Base-by-base conservation (phyloP, 148 eudicot genomes). In the Limonium bicolor region DNA sequence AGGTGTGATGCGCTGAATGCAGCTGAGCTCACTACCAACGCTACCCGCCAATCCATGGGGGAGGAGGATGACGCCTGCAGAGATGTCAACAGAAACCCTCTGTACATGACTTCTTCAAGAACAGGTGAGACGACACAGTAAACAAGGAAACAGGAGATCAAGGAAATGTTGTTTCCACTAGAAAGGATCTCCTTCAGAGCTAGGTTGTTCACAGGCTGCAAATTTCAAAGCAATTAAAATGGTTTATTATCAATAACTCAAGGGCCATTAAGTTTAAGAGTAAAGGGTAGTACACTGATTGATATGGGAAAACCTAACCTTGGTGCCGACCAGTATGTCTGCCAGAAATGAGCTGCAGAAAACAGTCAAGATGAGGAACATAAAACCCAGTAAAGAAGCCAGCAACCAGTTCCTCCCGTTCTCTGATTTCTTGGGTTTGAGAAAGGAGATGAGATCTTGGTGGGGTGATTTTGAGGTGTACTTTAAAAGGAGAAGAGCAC, bases 101-200 rank as follows among this genome's bases (percentile, higher is more conserved):
- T 67, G 67, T 88, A 88, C 7, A 83, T 67, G 41, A 73, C 53
- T 62, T 88, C 97, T 53, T 88, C 94, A 2, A 88, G 68, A n/a
- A 80, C 28, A 14, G 97, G 94, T 8, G 92, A 70, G 27, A 88
- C 50, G 5, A 83, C 6, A 56, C 94, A 83, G 46, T 83, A 88
- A 6, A 67, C 56, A 12, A 80, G 63, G 32, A 63, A 26, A 41
- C 82, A 72, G 18, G 84, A 69, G 3, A 61, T 53, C 49, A 24
- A 20, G 4, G 87, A 71, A n/a, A 63, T 20, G 12, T 33, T 23
- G 33, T 84, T 64, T n/a, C n/a, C n/a, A 43, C 81, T 74, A 17
- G 54, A 44, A 19, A 88, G 68, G 46, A 83, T 74, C 45, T 80
- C 81, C 64, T 80, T 80, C 51, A 88, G 42, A 11, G 48, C 24